phyloP scores from a whole-genome alignment of 2,329 filamentous ascomycete genomes.

The Diplodia seriata region DNA sequence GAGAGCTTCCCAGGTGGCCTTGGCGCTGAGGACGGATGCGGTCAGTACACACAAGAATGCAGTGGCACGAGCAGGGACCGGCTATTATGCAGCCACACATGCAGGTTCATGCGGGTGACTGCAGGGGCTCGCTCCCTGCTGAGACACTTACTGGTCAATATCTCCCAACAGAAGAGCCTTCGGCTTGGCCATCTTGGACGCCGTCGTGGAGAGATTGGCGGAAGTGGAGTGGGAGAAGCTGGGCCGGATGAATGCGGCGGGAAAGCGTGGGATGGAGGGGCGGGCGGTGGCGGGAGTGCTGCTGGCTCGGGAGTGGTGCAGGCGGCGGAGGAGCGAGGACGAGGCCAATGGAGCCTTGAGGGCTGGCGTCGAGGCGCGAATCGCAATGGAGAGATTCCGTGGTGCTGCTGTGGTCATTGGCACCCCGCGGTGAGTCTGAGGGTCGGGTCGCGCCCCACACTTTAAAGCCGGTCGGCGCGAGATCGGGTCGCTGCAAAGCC shows the following conservation, averaged over 20 bases:
- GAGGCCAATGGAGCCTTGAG: not conserved
- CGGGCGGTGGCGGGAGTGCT: not conserved
- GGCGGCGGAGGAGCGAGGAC: not conserved
- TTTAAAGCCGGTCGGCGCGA: slow-evolving; percentile 16
- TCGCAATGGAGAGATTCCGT: slow-evolving; percentile 7
- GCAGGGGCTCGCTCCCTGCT: slow-evolving; percentile 9
- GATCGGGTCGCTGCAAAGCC: slow-evolving; percentile 24
- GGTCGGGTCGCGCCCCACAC: slow-evolving; percentile 19
- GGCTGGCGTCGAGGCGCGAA: not conserved
- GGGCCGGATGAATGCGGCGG: slow-evolving; percentile 1
- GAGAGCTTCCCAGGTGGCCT: slow-evolving; percentile 69
- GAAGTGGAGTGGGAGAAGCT: not conserved
- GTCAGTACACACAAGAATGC: slow-evolving; percentile 11
- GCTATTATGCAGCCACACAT: slow-evolving; percentile 10
- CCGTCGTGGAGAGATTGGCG: not conserved
- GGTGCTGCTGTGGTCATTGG: slow-evolving; percentile 8
- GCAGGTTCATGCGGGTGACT: slow-evolving; percentile 1
- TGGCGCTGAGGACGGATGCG: slow-evolving; percentile 61
- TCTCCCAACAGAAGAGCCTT: slow-evolving; percentile 69
- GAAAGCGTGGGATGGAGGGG: not conserved
- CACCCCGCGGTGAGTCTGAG: not conserved
- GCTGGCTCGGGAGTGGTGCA: not conserved
- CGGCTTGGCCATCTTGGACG: slow-evolving; percentile 53
- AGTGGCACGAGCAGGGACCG: slow-evolving; percentile 5
- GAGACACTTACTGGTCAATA: slow-evolving; percentile 65